Conservation (phyloP, 305 asterid species). For the Solanum hybrid region DNA sequence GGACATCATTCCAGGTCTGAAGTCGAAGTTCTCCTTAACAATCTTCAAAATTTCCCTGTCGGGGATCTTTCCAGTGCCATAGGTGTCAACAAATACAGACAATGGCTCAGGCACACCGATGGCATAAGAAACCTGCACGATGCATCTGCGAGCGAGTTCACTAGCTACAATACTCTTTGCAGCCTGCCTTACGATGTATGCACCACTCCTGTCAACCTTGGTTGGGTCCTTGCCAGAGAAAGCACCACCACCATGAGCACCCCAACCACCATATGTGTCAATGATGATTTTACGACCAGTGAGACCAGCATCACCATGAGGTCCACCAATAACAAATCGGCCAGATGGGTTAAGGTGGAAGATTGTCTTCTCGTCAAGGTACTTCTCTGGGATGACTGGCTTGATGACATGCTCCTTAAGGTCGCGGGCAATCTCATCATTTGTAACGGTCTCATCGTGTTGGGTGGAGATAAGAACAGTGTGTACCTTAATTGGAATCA, state of each 20-base stretch:
- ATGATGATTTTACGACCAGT: conserved; percentile 45
- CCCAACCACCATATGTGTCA: conserved; percentile 47
- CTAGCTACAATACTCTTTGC: conserved; percentile 38
- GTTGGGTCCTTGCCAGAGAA: conserved; percentile 47
- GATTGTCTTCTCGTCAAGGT: conserved; percentile 43
- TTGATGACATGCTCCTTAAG: conserved; percentile 45
- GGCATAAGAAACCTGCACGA: conserved; percentile 44
- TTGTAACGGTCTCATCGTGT: conserved; percentile 44
- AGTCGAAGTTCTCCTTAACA: conserved; percentile 38
- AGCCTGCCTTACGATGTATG: conserved; percentile 39
- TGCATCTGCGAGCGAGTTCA: conserved; percentile 38
- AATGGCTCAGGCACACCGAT: conserved; percentile 47
- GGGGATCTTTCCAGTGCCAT: conserved; percentile 40
- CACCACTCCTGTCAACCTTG: conserved; percentile 48
- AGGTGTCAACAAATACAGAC: conserved; percentile 37
- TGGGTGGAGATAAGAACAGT: conserved; percentile 46
- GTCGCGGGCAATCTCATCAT: conserved; percentile 36
- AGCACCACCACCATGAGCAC: conserved; percentile 51
- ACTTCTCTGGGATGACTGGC: conserved; percentile 40
- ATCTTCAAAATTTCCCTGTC: conserved; percentile 34
- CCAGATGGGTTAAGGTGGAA: conserved; percentile 49
- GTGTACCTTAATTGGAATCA: conserved; percentile 39
- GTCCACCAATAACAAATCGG: conserved; percentile 43
- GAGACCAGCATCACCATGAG: conserved; percentile 49
- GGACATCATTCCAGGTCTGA: conserved; percentile 41